phyloP scores from a whole-genome alignment of 192 early-diverging fungal species.

The Chytriomyces hyalinus region DNA sequence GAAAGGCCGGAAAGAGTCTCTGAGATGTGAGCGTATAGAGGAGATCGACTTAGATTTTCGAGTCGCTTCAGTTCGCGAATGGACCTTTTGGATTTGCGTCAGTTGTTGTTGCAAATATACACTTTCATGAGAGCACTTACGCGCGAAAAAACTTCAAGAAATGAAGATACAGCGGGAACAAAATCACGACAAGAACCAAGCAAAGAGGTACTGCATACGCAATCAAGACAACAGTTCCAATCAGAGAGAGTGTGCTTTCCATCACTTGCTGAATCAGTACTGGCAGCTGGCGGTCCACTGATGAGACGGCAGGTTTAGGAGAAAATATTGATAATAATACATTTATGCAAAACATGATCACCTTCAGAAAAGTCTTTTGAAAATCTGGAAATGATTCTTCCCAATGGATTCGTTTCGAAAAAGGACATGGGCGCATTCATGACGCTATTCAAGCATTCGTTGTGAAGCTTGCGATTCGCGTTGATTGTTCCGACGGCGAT shows the following conservation, averaged over 20 bases:
- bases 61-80: slow-evolving; percentile 88
- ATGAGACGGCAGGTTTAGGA: background rate
- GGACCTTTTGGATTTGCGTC: too few relatives aligned
- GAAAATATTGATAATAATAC: slow-evolving; percentile 33
- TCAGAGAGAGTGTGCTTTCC: background rate
- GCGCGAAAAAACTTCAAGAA: background rate
- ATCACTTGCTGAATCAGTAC: background rate
- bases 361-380: background rate
- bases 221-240: slow-evolving; percentile 68
- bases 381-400: slow-evolving; percentile 31
- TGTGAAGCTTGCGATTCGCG: slow-evolving; percentile 63
- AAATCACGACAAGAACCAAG: slow-evolving; percentile 45
- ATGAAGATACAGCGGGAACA: background rate
- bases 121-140: too few relatives aligned
- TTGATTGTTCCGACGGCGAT: too few relatives aligned
- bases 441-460: slow-evolving; percentile 61
- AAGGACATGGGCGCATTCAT: slow-evolving; percentile 50
- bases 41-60: slow-evolving; percentile 77
- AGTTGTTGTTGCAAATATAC: too few relatives aligned
- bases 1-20: slow-evolving; percentile 62
- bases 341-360: slow-evolving; percentile 52
- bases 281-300: background rate
- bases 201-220: slow-evolving; percentile 68
- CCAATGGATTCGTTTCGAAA: slow-evolving; percentile 46
- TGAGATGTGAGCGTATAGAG: slow-evolving; percentile 66